Base-by-base conservation (phyloP, 306 rosid genomes). In the Vigna mungo region DNA sequence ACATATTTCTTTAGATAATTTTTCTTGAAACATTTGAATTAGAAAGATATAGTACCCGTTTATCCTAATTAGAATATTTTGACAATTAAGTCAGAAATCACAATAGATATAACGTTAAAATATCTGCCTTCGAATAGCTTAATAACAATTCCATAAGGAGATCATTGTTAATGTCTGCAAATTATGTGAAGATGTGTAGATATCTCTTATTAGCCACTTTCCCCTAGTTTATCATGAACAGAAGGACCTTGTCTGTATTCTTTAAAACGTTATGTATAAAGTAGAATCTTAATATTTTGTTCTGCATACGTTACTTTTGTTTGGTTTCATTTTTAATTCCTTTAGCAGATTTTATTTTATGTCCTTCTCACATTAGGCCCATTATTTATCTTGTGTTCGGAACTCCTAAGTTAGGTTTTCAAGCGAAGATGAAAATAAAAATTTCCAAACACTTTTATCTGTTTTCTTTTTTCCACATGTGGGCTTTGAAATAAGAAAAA, bases 211-310 rank as follows among this genome's bases (percentile, higher is more conserved):
- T 47, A 48, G 44, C 59, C 37, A 15, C 23, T 48, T 27, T 69
- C 30, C 60, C 16, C 25, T 11, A 8, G 13, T 61, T 15, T 6
- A 27, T 60, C 21, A 60, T 12, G 10, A 59, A 27, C 27, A 48
- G 46, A 48, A 69, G 74, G 60, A n/a, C 25, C 32, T 9, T 32
- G 32, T 32, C 49, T 12, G 30, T 30, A 16, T 18, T 16, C 74
- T 48, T 27, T 47, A 70, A 21, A 44, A 32, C 48, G 49, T 49
- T 49, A 47, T 70, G 53, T n/a, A 25, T 70, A 51, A n/a, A 47
- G 41, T 17, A 43, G 62, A 70, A 49, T 30, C 47, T 32, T 59
- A 32, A 10, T 39, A 49, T 51, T 39, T 49, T 16, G 32, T 17
- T 27, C 44, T 15, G 9, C 36, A 15, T 21, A 17, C 27, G 11